These are phyloP conservation scores for Coniosporium apollinis DNA, from an alignment of 495 filamentous ascomycete species.

Conservation along the genomic window DNA sequence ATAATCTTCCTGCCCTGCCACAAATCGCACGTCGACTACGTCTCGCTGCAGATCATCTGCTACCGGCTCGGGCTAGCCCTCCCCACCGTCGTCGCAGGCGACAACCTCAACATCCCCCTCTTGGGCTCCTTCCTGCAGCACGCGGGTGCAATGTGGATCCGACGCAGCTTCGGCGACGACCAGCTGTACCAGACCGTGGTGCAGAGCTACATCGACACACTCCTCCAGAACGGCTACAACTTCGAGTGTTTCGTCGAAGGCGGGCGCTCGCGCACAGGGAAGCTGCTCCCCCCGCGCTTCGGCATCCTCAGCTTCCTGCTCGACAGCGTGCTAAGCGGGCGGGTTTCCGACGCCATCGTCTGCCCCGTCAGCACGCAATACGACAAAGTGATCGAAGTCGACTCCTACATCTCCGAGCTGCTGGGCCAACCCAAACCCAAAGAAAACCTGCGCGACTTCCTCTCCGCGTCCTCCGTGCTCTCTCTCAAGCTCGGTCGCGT, in stretches of 20 bases:
- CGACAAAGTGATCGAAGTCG: slow-evolving; percentile 96
- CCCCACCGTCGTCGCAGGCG: slow-evolving; percentile 86
- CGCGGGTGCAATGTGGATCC: slow-evolving; percentile 94
- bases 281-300: slow-evolving; percentile 84
- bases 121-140: slow-evolving; percentile 85
- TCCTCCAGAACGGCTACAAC: slow-evolving; percentile 81
- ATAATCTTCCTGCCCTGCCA: slow-evolving; percentile 94
- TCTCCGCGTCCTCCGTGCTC: slow-evolving; percentile 75
- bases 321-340: slow-evolving; percentile 75
- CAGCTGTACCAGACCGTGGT: slow-evolving; percentile 78
- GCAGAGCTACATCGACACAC: slow-evolving; percentile 85
- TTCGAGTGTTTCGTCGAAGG: slow-evolving; percentile 87
- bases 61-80: slow-evolving; percentile 79
- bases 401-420: slow-evolving; percentile 88
- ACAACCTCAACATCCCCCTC: slow-evolving; percentile 88
- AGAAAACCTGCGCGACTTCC: slow-evolving; percentile 77
- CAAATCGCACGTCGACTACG: slow-evolving; percentile 88
- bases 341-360: slow-evolving; percentile 77
- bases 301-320: slow-evolving; percentile 89
- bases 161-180: slow-evolving; percentile 83
- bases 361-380: slow-evolving; percentile 95
- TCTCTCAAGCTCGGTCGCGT: slow-evolving; percentile 80
- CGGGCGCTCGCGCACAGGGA: slow-evolving; percentile 79
- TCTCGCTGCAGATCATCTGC: slow-evolving; percentile 83
- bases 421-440: slow-evolving; percentile 87